A percentile compares a stretch with the other conserved stretches of the same genome.
Evolutionary conservation across 768 basidiomycete species (phyloP).

Genomic region (Hypholoma fasciculare): DNA sequence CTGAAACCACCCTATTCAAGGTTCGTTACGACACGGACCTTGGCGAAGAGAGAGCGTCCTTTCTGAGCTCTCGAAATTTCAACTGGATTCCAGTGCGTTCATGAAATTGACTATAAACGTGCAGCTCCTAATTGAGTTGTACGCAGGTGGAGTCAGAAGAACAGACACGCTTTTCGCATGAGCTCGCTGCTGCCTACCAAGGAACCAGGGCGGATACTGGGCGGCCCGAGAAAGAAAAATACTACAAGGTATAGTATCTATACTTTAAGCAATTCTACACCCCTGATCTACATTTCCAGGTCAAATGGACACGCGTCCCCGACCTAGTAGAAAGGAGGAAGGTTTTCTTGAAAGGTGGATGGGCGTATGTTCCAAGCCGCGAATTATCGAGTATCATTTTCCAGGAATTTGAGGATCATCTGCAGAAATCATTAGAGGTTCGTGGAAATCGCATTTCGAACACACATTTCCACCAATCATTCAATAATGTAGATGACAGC

Average conservation of each 20-base stretch:
- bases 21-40: constrained; percentile 75
- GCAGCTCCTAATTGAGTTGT: background rate
- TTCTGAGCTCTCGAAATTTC: constrained; percentile 66
- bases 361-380: constrained; percentile 83
- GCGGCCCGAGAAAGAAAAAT: constrained; percentile 47
- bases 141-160: constrained; percentile 61
- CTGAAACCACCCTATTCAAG: constrained; percentile 83
- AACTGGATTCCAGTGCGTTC: constrained; percentile 59
- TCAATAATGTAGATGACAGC: constrained; percentile 64
- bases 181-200: constrained; percentile 52
- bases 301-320: constrained; percentile 95
- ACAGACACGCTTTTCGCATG: constrained; percentile 41
- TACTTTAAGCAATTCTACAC: background rate
- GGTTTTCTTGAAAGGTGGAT: constrained; percentile 76
- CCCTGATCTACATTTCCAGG: constrained; percentile 43
- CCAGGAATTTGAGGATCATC: constrained; percentile 75
- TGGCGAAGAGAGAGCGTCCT: constrained; percentile 55
- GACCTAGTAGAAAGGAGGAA: constrained; percentile 84
- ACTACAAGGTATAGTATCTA: constrained; percentile 62
- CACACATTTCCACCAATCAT: constrained; percentile 1
- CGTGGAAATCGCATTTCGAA: constrained; percentile 10
- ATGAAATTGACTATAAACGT: background rate
- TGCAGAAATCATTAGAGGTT: constrained; percentile 81
- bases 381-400: constrained; percentile 86
- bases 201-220: constrained; percentile 35